A percentile compares a stretch with the other conserved stretches of the same genome.
phyloP scores from a whole-genome alignment of 176 grass and related monocot genomes.

The Hsuehochloa calcarea region DNA sequence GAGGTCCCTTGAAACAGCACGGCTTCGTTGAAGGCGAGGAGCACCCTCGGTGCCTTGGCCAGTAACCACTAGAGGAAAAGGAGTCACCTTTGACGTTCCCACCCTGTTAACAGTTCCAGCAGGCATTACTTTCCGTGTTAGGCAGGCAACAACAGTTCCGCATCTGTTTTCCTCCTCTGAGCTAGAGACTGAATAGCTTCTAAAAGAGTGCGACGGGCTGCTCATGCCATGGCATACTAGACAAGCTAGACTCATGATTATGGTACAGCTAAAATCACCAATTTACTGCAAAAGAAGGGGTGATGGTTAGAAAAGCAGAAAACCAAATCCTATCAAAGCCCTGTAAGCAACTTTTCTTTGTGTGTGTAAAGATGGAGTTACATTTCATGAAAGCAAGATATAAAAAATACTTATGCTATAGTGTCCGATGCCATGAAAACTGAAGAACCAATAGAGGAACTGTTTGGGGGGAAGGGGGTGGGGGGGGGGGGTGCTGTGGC shows the following conservation, averaged over 20 bases:
- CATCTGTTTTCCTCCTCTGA: constrained; percentile 71
- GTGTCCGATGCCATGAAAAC: neutral
- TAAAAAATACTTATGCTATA: neutral
- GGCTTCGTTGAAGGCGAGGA: constrained; percentile 74
- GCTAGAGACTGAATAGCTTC: constrained; percentile 86
- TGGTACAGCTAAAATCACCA: neutral
- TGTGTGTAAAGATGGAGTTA: neutral
- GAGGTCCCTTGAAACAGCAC: constrained; percentile 76
- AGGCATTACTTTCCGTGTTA: constrained; percentile 51
- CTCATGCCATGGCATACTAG: constrained; percentile 80
- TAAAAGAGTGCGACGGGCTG: constrained; percentile 75
- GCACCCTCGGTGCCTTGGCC: constrained; percentile 42
- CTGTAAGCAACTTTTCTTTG: neutral
- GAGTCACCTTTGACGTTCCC: constrained; percentile 70
- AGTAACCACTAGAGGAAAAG: constrained; percentile 51
- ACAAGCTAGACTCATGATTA: constrained; percentile 73
- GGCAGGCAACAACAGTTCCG: constrained; percentile 52
- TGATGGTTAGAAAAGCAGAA: neutral
- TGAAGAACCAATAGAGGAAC: neutral
- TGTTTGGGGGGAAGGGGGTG: neutral
- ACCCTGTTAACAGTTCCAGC: constrained; percentile 28
- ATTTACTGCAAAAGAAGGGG: constrained; percentile 25
- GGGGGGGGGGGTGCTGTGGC: neutral
- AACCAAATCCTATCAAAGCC: neutral
- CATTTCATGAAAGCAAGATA: neutral